Conservation (phyloP, 306 rosid genomes). For the Luffa acutangula region DNA sequence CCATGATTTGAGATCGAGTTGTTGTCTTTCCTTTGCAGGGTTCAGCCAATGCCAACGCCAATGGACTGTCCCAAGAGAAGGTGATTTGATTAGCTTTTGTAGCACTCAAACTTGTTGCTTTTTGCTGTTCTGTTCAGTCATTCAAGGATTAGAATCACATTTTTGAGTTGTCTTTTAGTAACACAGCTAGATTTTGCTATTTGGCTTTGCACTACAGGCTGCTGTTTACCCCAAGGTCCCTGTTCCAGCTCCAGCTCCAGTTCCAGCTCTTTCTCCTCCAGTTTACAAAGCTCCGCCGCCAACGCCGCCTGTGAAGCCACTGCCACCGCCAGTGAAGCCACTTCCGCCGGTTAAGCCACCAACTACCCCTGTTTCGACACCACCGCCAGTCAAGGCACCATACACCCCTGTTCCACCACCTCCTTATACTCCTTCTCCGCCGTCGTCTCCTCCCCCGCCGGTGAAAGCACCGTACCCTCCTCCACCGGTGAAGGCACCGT, state of each 20-base stretch:
- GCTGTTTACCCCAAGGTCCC: slow-evolving; percentile 12
- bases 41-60: slow-evolving; percentile 7
- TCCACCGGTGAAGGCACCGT: slow-evolving; percentile 7
- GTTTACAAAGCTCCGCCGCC: slow-evolving; percentile 25
- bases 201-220: neutral
- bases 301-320: slow-evolving; percentile 7
- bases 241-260: neutral
- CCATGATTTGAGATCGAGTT: neutral
- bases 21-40: neutral
- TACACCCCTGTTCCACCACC: slow-evolving; percentile 10
- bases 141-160: neutral
- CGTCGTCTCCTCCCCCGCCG: slow-evolving; percentile 11
- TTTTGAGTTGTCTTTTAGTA: neutral
- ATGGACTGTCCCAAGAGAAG: neutral
- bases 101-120: neutral
- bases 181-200: neutral
- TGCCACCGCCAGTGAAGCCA: neutral
- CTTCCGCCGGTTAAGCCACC: slow-evolving; percentile 18
- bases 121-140: neutral
- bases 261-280: slow-evolving; percentile 6
- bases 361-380: neutral
- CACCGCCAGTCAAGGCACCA: neutral
- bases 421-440: slow-evolving; percentile 10
- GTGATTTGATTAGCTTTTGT: neutral
- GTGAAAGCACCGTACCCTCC: slow-evolving; percentile 21